These are phyloP conservation scores for Clonostachys sp. DNA, from an alignment of 2,329 filamentous ascomycete species.

Conservation along the genomic window DNA sequence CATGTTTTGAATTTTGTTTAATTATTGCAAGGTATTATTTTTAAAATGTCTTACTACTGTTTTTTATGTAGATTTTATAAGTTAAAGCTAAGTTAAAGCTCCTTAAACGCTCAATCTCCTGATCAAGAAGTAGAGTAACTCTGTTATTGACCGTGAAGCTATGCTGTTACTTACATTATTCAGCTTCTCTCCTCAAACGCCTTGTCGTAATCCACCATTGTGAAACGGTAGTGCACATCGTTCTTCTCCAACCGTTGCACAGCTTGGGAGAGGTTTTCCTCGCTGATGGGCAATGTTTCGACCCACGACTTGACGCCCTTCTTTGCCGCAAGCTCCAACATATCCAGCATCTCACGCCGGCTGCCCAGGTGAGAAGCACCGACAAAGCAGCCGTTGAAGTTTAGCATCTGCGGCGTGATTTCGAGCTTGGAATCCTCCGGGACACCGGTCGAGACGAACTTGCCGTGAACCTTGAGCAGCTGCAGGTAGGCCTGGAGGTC, in stretches of 20 bases:
- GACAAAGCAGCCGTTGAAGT: constrained; percentile 44
- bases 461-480: constrained; percentile 50
- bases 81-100: too few species aligned
- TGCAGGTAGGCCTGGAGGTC: constrained; percentile 56
- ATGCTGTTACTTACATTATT: too few species aligned
- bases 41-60: too few species aligned
- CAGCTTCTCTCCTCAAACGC: constrained; percentile 4
- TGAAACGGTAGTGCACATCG: constrained; percentile 11
- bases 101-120: too few species aligned
- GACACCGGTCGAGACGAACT: constrained; percentile 46
- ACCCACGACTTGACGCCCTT: constrained; percentile 48
- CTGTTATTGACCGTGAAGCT: too few species aligned
- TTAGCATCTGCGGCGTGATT: constrained; percentile 24
- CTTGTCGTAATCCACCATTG: constrained; percentile 12
- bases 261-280: constrained; percentile 6
- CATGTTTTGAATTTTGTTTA: too few species aligned
- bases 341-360: constrained; percentile 46
- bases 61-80: too few species aligned
- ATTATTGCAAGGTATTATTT: too few species aligned
- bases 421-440: constrained; percentile 25
- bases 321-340: constrained; percentile 47
- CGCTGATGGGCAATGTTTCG: constrained; percentile 18
- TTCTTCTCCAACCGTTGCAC: constrained; percentile 4
- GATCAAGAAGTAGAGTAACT: too few species aligned
- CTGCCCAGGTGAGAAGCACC: constrained; percentile 34